phyloP scores from a whole-genome alignment of 2,329 filamentous ascomycete species.

The Curvularia hawaiiensis region DNA sequence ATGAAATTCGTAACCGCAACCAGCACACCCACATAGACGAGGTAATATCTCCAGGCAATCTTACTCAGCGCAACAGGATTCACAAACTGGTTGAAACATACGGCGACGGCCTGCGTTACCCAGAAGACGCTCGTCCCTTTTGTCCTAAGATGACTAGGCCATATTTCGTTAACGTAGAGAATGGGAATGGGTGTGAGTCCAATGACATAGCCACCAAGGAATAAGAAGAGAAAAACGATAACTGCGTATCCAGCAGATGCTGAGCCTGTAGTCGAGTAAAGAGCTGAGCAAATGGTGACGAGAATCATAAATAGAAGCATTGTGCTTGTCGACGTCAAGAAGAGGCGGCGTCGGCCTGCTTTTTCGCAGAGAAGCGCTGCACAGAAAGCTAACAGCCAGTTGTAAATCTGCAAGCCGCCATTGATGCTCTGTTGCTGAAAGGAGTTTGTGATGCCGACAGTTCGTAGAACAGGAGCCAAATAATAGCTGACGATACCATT shows the following conservation, averaged over 20 bases:
- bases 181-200: conserved; percentile 41
- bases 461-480: neutral
- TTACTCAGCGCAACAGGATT: neutral
- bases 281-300: neutral
- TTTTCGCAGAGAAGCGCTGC: neutral
- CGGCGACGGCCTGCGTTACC: conserved; percentile 19
- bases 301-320: neutral
- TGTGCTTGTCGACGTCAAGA: neutral
- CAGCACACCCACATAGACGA: neutral
- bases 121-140: conserved; percentile 26
- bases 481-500: neutral
- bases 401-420: neutral
- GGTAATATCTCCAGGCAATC: neutral
- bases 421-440: neutral
- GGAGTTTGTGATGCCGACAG: neutral
- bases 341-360: neutral
- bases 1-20: neutral
- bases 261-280: neutral
- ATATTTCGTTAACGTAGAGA: conserved; percentile 44
- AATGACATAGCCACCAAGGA: neutral
- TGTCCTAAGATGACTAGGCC: conserved; percentile 37
- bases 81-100: neutral
- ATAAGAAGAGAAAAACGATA: neutral
- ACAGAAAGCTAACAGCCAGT: neutral
- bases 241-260: neutral